Conservation (phyloP, 768 basidiomycete species). For the Tubosaeta sp. region DNA sequence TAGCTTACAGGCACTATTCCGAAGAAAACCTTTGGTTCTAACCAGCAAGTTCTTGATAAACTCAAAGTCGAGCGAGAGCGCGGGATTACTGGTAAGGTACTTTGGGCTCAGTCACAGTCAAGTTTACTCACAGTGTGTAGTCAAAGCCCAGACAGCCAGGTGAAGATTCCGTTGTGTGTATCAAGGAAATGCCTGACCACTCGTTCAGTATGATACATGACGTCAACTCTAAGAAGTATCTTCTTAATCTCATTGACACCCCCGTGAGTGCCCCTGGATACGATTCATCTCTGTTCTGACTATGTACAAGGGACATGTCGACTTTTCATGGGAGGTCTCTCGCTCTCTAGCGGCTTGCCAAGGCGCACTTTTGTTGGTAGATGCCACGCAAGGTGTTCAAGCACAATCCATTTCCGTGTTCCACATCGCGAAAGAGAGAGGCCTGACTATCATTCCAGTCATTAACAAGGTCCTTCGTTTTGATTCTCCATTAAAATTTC, state of each 20-base stretch:
- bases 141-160: constrained; percentile 96
- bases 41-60: constrained; percentile 87
- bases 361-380: constrained; percentile 83
- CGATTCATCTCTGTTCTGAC: neutral
- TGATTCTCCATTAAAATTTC: neutral
- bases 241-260: constrained; percentile 95
- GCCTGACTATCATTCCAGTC: constrained; percentile 82
- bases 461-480: constrained; percentile 72
- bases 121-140: constrained; percentile 34
- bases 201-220: constrained; percentile 70
- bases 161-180: constrained; percentile 22
- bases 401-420: constrained; percentile 97
- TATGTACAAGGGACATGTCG: constrained; percentile 79
- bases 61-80: constrained; percentile 96
- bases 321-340: constrained; percentile 96
- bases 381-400: constrained; percentile 97
- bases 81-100: constrained; percentile 77
- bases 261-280: constrained; percentile 48
- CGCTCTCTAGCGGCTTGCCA: constrained; percentile 91
- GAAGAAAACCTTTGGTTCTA: constrained; percentile 58
- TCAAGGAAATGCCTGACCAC: constrained; percentile 3
- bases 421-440: constrained; percentile 78
- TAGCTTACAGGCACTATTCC: constrained; percentile 87
- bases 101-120: neutral
- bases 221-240: constrained; percentile 49